A percentile compares a stretch with the other conserved stretches of the same genome.
These are phyloP conservation scores for Xylariaceae sp. DNA, from an alignment of 2,329 filamentous ascomycete species.

Conservation along the genomic window DNA sequence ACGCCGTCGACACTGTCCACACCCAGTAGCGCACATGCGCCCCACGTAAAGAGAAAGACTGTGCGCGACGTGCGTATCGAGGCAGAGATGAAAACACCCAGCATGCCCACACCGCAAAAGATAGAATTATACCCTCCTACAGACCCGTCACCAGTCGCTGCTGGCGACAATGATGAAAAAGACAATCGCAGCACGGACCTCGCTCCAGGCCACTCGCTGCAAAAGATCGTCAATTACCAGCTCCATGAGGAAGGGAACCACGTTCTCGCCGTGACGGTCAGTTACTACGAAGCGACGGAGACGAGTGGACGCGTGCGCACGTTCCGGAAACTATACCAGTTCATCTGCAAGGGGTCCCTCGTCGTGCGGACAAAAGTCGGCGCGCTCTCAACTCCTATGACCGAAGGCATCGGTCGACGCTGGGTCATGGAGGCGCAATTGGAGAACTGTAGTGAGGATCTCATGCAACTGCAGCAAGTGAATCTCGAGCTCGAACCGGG, in stretches of 20 bases:
- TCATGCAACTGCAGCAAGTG: constrained; percentile 69
- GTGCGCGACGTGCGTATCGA: constrained; percentile 76
- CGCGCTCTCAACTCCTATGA: constrained; percentile 44
- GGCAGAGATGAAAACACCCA: constrained; percentile 92
- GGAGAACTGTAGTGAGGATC: constrained; percentile 85
- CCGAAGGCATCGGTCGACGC: constrained; percentile 28
- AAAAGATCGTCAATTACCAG: constrained; percentile 78
- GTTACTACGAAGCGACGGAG: constrained; percentile 82
- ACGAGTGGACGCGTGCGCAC: constrained; percentile 68
- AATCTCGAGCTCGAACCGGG: constrained; percentile 49
- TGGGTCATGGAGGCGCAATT: constrained; percentile 91
- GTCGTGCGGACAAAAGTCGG: constrained; percentile 88
- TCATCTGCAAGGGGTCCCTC: constrained; percentile 83
- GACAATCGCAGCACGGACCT: constrained; percentile 13
- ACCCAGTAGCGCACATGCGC: constrained; percentile 19
- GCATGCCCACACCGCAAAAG: constrained; percentile 53
- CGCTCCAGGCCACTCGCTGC: constrained; percentile 59
- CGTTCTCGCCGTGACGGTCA: constrained; percentile 87
- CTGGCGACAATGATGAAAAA: constrained; percentile 9
- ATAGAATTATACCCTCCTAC: constrained; percentile 47
- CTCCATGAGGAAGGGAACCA: constrained; percentile 93
- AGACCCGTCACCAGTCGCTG: constrained; percentile 28
- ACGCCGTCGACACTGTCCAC: constrained; percentile 1
- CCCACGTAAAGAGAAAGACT: constrained; percentile 36
- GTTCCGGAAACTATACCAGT: constrained; percentile 94